A percentile compares a stretch with the other conserved stretches of the same genome.
Evolutionary conservation across 345 rosid genomes (phyloP).

Genomic region (Camelina neglecta): DNA sequence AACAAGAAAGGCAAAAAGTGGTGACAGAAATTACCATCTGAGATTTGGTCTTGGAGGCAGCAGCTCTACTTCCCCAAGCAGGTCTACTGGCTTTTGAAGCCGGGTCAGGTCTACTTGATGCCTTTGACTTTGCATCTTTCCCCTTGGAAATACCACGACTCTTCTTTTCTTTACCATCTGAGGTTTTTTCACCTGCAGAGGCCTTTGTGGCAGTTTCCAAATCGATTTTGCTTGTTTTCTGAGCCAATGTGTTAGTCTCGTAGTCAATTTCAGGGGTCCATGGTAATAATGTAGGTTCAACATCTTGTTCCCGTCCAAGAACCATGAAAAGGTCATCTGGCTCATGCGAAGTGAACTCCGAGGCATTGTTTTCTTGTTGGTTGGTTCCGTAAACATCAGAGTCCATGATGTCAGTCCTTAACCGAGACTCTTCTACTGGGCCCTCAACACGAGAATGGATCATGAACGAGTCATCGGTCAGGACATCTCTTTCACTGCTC

Average conservation of each 20-base stretch:
- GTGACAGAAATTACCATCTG: constrained; percentile 57
- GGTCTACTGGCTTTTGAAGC: constrained; percentile 62
- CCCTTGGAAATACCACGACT: constrained; percentile 46
- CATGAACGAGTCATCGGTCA: constrained; percentile 89
- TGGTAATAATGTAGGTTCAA: constrained; percentile 48
- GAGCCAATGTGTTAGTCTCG: constrained; percentile 53
- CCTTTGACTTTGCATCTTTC: constrained; percentile 64
- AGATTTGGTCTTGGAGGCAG: constrained; percentile 62
- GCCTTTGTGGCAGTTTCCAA: constrained; percentile 45
- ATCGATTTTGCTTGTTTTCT: constrained; percentile 47
- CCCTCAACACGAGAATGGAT: constrained; percentile 66
- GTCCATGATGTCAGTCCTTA: constrained; percentile 69
- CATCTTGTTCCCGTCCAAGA: constrained; percentile 69
- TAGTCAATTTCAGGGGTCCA: constrained; percentile 90
- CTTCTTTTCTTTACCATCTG: constrained; percentile 49
- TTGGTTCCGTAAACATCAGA: constrained; percentile 56
- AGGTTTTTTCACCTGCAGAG: constrained; percentile 41
- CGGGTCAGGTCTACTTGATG: constrained; percentile 54
- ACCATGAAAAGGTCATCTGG: constrained; percentile 98
- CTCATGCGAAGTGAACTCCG: constrained; percentile 52
- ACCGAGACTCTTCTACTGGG: constrained; percentile 51
- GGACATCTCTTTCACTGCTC: constrained; percentile 56
- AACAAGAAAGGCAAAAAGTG: neutral
- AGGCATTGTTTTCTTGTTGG: constrained; percentile 48
- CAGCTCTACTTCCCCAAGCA: constrained; percentile 61